Evolutionary conservation across 176 grass and related monocot species (phyloP).

Genomic region (Puya raimondii): DNA sequence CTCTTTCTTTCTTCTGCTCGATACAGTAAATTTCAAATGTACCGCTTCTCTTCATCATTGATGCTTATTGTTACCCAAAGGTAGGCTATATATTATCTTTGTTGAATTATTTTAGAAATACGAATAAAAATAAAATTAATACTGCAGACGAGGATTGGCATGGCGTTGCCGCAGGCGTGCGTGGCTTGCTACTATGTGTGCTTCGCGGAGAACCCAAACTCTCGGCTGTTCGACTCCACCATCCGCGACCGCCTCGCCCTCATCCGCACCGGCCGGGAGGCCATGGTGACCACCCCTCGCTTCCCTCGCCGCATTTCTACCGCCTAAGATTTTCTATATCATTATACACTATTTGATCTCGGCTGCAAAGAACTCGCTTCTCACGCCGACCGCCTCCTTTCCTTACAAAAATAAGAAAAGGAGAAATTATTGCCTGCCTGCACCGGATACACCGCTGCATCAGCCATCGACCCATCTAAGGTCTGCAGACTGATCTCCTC

Average conservation of each 20-base stretch:
- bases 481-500: too few relatives aligned
- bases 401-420: too few relatives aligned
- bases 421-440: too few relatives aligned
- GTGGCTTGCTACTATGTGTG: conserved; percentile 92
- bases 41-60: too few relatives aligned
- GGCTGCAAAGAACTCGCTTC: not conserved
- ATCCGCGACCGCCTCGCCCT: conserved; percentile 29
- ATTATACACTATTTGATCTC: not conserved
- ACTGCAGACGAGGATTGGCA: conserved; percentile 81
- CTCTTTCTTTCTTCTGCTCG: not conserved
- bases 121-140: not conserved
- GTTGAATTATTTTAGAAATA: too few relatives aligned
- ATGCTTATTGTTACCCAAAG: too few relatives aligned
- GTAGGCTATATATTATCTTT: too few relatives aligned
- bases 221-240: conserved; percentile 56
- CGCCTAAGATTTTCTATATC: conserved; percentile 4
- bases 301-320: conserved; percentile 46
- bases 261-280: conserved; percentile 32
- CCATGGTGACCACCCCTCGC: conserved; percentile 40
- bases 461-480: too few relatives aligned
- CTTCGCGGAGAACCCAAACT: conserved; percentile 68
- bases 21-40: too few relatives aligned
- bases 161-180: conserved; percentile 96
- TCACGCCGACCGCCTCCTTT: too few relatives aligned
- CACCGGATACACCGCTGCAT: too few relatives aligned